Evolutionary conservation across 1,139 yeast genomes (phyloP).

Genomic region (Hemisphaericaspora xylanilytica): DNA sequence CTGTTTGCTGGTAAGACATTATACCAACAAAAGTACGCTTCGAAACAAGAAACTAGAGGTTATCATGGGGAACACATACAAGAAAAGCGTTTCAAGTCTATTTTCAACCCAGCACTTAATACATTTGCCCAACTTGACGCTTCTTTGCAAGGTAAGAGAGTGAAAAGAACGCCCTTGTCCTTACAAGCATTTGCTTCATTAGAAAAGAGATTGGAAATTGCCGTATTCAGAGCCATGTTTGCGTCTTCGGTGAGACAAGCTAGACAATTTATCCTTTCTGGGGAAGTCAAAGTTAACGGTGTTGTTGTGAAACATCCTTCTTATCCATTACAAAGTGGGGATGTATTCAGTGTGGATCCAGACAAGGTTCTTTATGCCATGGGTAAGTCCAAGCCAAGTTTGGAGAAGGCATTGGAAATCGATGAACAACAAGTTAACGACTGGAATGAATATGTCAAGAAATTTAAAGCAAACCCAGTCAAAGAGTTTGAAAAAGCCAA

Average conservation of each 20-base stretch:
- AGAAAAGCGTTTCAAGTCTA: conserved; percentile 70
- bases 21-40: conserved; percentile 88
- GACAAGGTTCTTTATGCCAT: conserved; percentile 81
- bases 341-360: conserved; percentile 80
- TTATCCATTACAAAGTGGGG: conserved; percentile 78
- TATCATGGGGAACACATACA: conserved; percentile 95
- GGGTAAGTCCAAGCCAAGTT: conserved; percentile 79
- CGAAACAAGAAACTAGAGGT: conserved; percentile 89
- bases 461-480: conserved; percentile 57
- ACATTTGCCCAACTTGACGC: conserved; percentile 86
- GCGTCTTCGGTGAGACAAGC: conserved; percentile 95
- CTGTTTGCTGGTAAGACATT: conserved; percentile 57
- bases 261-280: conserved; percentile 78
- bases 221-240: conserved; percentile 87
- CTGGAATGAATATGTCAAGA: conserved; percentile 71
- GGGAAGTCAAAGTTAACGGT: conserved; percentile 86
- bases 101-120: conserved; percentile 70
- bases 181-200: conserved; percentile 85
- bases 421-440: conserved; percentile 69
- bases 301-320: conserved; percentile 75
- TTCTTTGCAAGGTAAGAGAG: conserved; percentile 59
- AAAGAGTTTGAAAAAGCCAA: conserved; percentile 47
- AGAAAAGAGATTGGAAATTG: conserved; percentile 87
- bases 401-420: conserved; percentile 61
- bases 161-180: conserved; percentile 72